Evolutionary conservation across 345 rosid genomes (phyloP).

Genomic region (Eucalyptus tenuipes): DNA sequence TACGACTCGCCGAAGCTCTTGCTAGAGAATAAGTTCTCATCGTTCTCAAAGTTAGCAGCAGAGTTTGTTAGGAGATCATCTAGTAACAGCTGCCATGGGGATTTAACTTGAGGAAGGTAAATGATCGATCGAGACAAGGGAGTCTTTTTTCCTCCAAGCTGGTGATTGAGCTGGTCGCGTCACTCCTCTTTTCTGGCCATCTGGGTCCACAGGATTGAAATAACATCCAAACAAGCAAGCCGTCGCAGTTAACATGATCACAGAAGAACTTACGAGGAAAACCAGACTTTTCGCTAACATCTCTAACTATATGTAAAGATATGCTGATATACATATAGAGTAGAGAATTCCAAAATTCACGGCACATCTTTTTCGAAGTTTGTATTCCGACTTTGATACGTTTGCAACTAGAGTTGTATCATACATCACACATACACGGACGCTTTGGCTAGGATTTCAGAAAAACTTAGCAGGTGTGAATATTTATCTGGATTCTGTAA

Average conservation of each 20-base stretch:
- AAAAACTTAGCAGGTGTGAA: not conserved
- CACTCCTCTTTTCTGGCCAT: not conserved
- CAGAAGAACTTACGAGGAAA: not conserved
- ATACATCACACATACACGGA: not conserved
- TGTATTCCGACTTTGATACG: not conserved
- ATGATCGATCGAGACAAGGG: not conserved
- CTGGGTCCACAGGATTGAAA: not conserved
- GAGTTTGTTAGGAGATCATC: conserved; percentile 54
- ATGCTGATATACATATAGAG: not conserved
- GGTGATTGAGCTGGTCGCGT: not conserved
- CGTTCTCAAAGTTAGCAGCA: conserved; percentile 52
- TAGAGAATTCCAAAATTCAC: not conserved
- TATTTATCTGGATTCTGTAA: not conserved
- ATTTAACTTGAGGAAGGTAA: not conserved
- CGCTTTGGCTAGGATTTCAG: not conserved
- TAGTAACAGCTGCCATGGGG: not conserved
- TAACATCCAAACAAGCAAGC: not conserved
- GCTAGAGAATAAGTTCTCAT: conserved; percentile 44
- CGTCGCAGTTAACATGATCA: not conserved
- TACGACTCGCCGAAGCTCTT: conserved; percentile 29
- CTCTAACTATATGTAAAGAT: not conserved
- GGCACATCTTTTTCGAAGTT: not conserved
- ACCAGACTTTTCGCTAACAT: not conserved
- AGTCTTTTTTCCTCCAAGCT: not conserved
- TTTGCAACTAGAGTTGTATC: not conserved